These are phyloP conservation scores for Fusarium falciforme DNA, from an alignment of 2,329 filamentous ascomycete species.

Conservation along the genomic window DNA sequence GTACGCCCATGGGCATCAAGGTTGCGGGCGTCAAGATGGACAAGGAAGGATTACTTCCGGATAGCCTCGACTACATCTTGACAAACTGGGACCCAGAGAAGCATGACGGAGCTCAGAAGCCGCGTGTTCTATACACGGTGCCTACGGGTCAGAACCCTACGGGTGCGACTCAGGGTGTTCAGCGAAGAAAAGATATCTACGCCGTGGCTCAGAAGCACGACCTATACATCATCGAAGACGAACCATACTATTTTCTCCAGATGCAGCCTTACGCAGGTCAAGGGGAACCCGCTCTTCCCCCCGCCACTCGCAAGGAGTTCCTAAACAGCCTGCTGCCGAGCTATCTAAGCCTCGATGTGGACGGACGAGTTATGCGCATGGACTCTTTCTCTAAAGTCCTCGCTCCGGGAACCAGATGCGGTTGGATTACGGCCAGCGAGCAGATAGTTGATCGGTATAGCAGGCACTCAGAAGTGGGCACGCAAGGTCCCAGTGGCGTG, in stretches of 20 bases:
- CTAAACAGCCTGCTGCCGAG: background rate
- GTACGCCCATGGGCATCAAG: background rate
- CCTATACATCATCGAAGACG: background rate
- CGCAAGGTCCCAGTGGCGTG: background rate
- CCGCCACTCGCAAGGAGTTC: background rate
- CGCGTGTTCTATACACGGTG: background rate
- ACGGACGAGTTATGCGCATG: background rate
- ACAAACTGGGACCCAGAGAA: background rate
- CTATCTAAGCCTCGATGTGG: background rate
- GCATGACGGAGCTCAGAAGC: background rate
- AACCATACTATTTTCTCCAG: background rate
- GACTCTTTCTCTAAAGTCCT: background rate
- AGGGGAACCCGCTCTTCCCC: background rate
- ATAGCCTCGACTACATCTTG: background rate
- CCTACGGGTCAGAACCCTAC: background rate
- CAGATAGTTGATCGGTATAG: background rate
- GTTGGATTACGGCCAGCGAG: background rate
- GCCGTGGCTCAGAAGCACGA: background rate
- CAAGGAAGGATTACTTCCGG: background rate
- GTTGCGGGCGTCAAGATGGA: background rate
- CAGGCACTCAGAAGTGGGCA: background rate
- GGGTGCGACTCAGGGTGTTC: background rate
- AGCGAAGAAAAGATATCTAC: background rate
- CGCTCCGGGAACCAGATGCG: background rate
- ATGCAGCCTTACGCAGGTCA: background rate